Conservation (phyloP, 805 yeast species). For the Nakazawaea holstii region DNA sequence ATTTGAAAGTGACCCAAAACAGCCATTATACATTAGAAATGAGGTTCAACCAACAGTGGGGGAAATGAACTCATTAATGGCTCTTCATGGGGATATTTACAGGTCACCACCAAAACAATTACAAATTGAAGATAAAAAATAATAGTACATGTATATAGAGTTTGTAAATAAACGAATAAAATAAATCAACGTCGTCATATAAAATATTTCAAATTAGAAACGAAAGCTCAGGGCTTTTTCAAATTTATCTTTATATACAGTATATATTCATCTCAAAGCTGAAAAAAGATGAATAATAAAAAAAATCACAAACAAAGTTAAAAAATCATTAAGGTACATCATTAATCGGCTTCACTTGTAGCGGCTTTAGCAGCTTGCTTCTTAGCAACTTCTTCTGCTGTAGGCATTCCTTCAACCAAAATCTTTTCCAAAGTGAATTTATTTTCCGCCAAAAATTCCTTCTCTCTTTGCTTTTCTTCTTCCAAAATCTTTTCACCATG, state of each 20-base stretch:
- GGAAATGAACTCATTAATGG: slow-evolving; percentile 23
- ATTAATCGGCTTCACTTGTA: neutral
- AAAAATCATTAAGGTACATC: neutral
- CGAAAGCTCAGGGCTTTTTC: too few species aligned
- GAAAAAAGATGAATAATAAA: neutral
- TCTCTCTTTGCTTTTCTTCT: slow-evolving; percentile 77
- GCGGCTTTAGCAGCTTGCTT: slow-evolving; percentile 20
- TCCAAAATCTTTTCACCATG: slow-evolving; percentile 65
- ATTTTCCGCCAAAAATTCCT: slow-evolving; percentile 79
- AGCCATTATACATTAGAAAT: slow-evolving; percentile 24
- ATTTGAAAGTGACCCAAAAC: slow-evolving; percentile 50
- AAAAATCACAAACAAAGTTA: neutral
- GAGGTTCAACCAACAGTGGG: slow-evolving; percentile 18
- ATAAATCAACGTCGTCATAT: neutral
- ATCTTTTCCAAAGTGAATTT: slow-evolving; percentile 80
- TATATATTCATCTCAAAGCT: too few species aligned
- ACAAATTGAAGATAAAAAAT: neutral
- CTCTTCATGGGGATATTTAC: slow-evolving; percentile 29
- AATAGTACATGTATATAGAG: neutral
- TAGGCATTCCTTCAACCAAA: slow-evolving; percentile 77
- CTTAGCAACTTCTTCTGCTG: slow-evolving; percentile 55
- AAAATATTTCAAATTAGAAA: too few species aligned
- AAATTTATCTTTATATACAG: too few species aligned
- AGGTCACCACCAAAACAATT: slow-evolving; percentile 25
- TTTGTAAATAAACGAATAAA: neutral